Conservation (phyloP, 768 basidiomycete species). For the Boletus reticuloceps region DNA sequence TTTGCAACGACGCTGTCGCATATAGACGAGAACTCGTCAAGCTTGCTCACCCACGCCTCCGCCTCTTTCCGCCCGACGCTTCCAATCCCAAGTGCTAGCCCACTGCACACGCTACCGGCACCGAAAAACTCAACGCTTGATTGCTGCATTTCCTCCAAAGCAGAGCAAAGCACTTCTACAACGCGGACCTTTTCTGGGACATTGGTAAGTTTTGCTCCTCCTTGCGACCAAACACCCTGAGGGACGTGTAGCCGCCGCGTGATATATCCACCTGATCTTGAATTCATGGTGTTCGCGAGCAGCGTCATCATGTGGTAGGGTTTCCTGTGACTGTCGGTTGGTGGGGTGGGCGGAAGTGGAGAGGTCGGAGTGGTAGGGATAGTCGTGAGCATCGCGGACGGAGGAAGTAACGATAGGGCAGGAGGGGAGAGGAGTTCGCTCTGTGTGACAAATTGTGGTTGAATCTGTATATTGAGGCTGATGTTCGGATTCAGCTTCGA, state of each 20-base stretch:
- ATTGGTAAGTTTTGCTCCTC: slow-evolving; percentile 81
- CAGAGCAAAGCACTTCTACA: slow-evolving; percentile 73
- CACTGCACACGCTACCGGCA: slow-evolving; percentile 74
- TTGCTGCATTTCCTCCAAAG: slow-evolving; percentile 74
- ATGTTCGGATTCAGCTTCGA: slow-evolving; percentile 53
- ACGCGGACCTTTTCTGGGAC: slow-evolving; percentile 84
- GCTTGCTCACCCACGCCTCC: slow-evolving; percentile 70
- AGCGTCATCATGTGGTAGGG: slow-evolving; percentile 91
- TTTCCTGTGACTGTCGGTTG: slow-evolving; percentile 70
- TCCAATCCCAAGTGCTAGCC: slow-evolving; percentile 71
- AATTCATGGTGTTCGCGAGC: slow-evolving; percentile 74
- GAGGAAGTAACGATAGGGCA: slow-evolving; percentile 41
- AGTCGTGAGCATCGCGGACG: slow-evolving; percentile 47
- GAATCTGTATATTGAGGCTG: slow-evolving; percentile 41
- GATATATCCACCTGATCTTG: slow-evolving; percentile 81
- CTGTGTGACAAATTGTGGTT: slow-evolving; percentile 49
- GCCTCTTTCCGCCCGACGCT: slow-evolving; percentile 76
- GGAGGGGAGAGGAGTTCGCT: slow-evolving; percentile 47
- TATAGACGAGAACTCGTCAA: slow-evolving; percentile 77
- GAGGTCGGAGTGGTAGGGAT: slow-evolving; percentile 75
- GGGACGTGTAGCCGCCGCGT: slow-evolving; percentile 86
- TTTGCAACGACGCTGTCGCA: slow-evolving; percentile 79
- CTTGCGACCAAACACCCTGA: slow-evolving; percentile 87
- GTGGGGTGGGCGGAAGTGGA: slow-evolving; percentile 71
- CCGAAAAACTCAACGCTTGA: slow-evolving; percentile 75